Evolutionary conservation across 176 grass and related monocot genomes (phyloP), one percentile per base, ranked within the genome.

Genomic region (maize (Zea mays)): DNA sequence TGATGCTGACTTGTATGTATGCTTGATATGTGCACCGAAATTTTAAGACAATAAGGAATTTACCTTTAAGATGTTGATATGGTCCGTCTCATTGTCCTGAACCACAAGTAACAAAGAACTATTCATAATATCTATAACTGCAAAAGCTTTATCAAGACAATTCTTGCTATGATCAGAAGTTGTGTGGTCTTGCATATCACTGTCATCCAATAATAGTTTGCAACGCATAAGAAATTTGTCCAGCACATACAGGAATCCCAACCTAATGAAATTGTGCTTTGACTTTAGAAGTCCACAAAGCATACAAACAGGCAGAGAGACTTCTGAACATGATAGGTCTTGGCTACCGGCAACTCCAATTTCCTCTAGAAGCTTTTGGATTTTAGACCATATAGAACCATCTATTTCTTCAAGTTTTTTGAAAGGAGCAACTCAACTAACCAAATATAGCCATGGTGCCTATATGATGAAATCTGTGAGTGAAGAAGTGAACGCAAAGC

Each of bases 11-110:
- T 80, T 21, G 63, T 44, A 71, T 12, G 34, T 15, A 10, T 38
- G 16, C n/a, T 13, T 54, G 74, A 64, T 62, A 46, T 6, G 2
- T 69, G 9, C 37, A 69, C n/a, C 5, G 12, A 20, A 66, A 67
- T 8, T 84, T 39, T 71, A 75, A 33, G 21, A 67, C 62, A 71
- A 50, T 38, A 72, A 65, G 75, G 47, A 65, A 82, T 57, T 74
- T 88, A 99, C 96, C 96, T 99, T 99, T 69, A 99, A 84, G 78
- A 99, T 99, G 78, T 93, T 99, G 70, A 95, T 99, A 90, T 99
- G 90, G 58, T 99, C 90, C 27, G 87, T 94, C 83, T 99, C 96
- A 55, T 95, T 99, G 80, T 86, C 90, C 68, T 98, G 95, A 82
- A 90, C 85, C 62, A 99, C 90, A 0, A 99, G 90, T 40, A 90